These are phyloP conservation scores for Boletus tylopilopsis DNA, from an alignment of 768 basidiomycete genomes.

Conservation along the genomic window DNA sequence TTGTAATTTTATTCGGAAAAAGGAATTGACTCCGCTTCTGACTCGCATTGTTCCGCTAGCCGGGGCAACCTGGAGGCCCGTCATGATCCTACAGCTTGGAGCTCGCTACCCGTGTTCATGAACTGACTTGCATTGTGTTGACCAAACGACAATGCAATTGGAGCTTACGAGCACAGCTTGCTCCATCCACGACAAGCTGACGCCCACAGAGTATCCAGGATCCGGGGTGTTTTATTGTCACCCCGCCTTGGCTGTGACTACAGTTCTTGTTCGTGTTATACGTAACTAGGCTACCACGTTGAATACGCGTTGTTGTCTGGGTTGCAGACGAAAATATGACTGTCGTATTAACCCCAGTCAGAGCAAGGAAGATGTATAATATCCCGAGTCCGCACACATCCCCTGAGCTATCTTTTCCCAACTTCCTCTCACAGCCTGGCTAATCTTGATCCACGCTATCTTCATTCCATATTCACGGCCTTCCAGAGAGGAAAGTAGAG, in stretches of 20 bases:
- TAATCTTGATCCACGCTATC: slow-evolving; percentile 31
- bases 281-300: slow-evolving; percentile 29
- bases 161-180: neutral
- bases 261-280: slow-evolving; percentile 14
- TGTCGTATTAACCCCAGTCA: no score
- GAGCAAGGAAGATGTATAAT: no score
- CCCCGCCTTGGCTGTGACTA: neutral
- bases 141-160: slow-evolving; percentile 7
- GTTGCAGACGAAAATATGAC: no score
- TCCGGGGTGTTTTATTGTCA: slow-evolving; percentile 11
- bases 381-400: slow-evolving; percentile 12
- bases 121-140: slow-evolving; percentile 7
- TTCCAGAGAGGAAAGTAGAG: slow-evolving; percentile 21
- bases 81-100: slow-evolving; percentile 23
- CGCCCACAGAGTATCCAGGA: slow-evolving; percentile 17
- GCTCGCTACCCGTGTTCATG: neutral
- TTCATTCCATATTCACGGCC: slow-evolving; percentile 26
- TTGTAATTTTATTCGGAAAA: no score
- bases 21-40: slow-evolving; percentile 7
- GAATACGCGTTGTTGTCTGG: slow-evolving; percentile 17
- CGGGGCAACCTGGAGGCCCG: slow-evolving; percentile 16
- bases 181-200: neutral
- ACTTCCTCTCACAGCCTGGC: slow-evolving; percentile 19
- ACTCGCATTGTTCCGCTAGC: slow-evolving; percentile 18
- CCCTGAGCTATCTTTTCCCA: slow-evolving; percentile 16